Percentiles rank a stretch among this genome's conserved stretches.
These are phyloP conservation scores for Olyra latifolia DNA, from an alignment of 176 grass and related monocot species.

Conservation along the genomic window DNA sequence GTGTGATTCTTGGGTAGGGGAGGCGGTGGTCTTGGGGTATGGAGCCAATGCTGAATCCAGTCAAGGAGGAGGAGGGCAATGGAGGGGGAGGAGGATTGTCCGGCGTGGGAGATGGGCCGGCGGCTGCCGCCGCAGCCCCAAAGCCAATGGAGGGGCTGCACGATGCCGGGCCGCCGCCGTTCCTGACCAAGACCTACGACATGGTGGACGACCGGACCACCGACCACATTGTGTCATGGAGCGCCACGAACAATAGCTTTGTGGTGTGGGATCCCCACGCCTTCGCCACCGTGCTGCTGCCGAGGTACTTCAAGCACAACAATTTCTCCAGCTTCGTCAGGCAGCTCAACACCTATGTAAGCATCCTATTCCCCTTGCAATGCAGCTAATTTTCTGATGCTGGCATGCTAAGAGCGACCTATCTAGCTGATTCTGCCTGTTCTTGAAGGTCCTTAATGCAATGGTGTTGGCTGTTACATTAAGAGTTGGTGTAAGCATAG, in stretches of 20 bases:
- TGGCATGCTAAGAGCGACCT: neutral
- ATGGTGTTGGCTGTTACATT: neutral
- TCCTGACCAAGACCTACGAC: conserved; percentile 89
- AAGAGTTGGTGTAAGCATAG: neutral
- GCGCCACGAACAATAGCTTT: conserved; percentile 70
- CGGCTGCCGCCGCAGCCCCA: neutral
- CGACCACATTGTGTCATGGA: conserved; percentile 70
- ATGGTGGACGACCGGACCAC: conserved; percentile 69
- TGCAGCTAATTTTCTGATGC: neutral
- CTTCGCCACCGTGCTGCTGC: conserved; percentile 68
- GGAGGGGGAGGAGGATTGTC: neutral
- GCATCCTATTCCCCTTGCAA: conserved; percentile 26
- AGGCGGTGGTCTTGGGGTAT: conserved; percentile 4
- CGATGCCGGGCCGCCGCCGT: conserved; percentile 78
- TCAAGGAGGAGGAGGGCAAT: conserved; percentile 68
- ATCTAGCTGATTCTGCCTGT: neutral
- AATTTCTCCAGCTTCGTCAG: conserved; percentile 98
- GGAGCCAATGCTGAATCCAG: conserved; percentile 55
- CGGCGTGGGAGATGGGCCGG: neutral
- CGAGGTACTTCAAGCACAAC: conserved; percentile 94
- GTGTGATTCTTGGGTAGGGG: neutral
- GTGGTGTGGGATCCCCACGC: conserved; percentile 88
- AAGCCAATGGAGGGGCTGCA: conserved; percentile 81
- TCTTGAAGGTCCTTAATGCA: neutral
- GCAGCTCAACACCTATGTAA: conserved; percentile 99